Conservation (phyloP, 2,329 filamentous ascomycete species). For the Cryphonectria radicalis region DNA sequence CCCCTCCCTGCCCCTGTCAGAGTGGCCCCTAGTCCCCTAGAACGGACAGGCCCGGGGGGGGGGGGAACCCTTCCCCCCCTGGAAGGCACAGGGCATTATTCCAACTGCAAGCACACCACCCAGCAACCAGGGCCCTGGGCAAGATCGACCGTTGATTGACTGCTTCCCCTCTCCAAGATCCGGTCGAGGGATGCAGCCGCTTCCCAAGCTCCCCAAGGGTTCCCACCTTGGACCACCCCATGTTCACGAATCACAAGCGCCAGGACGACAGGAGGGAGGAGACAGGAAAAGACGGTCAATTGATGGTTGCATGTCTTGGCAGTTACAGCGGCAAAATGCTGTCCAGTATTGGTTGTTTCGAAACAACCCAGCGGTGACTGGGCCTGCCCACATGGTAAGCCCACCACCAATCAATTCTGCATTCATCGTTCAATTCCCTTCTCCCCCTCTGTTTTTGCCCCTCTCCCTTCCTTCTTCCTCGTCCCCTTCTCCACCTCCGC, state of each 20-base stretch:
- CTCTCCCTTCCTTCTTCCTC: not conserved
- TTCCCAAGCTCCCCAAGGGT: not conserved
- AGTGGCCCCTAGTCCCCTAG: not conserved
- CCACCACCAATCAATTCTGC: not conserved
- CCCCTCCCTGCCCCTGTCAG: not conserved
- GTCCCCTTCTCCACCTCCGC: not conserved
- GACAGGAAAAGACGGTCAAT: conserved; percentile 10
- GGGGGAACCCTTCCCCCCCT: not conserved
- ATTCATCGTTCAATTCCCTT: not conserved
- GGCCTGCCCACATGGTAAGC: not conserved
- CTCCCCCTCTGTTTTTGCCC: not conserved
- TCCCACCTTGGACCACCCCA: not conserved
- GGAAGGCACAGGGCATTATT: not conserved
- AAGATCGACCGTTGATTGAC: not conserved
- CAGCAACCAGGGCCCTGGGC: not conserved
- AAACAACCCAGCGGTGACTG: conserved; percentile 1
- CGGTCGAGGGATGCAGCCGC: conserved; percentile 8
- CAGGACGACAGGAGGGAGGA: not conserved
- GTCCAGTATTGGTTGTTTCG: conserved; percentile 13
- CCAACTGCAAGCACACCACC: not conserved
- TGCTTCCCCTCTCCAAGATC: not conserved
- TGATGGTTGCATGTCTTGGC: not conserved
- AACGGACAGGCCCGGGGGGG: not conserved
- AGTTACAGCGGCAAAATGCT: conserved; percentile 12
- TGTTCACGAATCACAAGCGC: not conserved